Evolutionary conservation across 1,139 yeast species (phyloP), one percentile per base, ranked within the genome.

Genomic region (Nadsonia commutata): DNA sequence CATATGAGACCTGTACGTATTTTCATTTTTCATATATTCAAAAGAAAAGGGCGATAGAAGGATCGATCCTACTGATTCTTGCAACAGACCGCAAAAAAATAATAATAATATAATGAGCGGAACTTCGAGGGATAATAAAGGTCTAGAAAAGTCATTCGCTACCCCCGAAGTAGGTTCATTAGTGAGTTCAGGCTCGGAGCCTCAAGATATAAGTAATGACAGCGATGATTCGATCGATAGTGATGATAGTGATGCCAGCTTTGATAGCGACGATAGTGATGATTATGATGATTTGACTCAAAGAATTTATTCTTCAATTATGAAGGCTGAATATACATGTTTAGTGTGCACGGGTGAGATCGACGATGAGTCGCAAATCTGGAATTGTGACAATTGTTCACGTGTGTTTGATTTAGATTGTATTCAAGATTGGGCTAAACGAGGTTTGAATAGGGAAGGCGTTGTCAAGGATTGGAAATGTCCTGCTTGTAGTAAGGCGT

Each of bases 261-360:
- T 22, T 2, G 43, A 37, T 20, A 9, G 18, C 21, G 18, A 22
- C 17, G 22, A 31, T 3, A 40, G 36, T 7, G 31, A 36, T 2
- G 39, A 40, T 6, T 42, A 21, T 20, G 38, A 42, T 3, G 44
- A 42, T 20, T 31, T 42, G 18, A 38, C 44, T 6, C 41, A 39
- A 18, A 38, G 39, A 21, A 33, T 42, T 31, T 36, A 38, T 19
- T 40, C 41, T 18, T 90, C 81, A 54, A 74, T 82, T 42, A 72
- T 71, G 48, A 72, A 74, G 16, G 93, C 86, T 18, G 69, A 71
- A 3, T 85, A 85, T 52, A 68, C 76, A 1, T 85, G 95, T 61
- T 67, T 85, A 57, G 85, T 85, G 19, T 85, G 95, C 59, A 83
- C 95, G 0, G 77, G 81, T 33, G 94, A 83, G 52, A 72, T 85